A percentile compares a stretch with the other conserved stretches of the same genome.
Conservation (phyloP, 768 basidiomycete species). For the Russula sp. region DNA sequence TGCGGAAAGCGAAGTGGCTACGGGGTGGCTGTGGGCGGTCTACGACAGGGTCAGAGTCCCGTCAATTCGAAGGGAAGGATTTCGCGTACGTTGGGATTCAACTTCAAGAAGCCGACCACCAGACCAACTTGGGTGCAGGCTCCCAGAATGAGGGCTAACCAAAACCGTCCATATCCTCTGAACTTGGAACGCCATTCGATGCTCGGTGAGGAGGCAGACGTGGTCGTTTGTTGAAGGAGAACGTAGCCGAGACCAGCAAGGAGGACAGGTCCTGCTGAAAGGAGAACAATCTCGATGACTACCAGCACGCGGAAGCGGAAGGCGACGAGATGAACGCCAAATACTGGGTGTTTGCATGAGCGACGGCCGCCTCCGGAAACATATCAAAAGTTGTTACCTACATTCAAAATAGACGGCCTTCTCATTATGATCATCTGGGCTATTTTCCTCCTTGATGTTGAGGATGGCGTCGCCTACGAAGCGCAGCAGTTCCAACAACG, state of each 20-base stretch:
- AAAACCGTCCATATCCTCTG: constrained; percentile 50
- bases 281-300: constrained; percentile 48
- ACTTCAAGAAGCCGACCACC: constrained; percentile 39
- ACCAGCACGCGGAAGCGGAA: constrained; percentile 47
- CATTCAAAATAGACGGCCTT: constrained; percentile 65
- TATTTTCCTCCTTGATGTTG: constrained; percentile 28
- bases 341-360: constrained; percentile 39
- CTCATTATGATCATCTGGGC: constrained; percentile 22
- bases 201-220: neutral
- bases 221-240: constrained; percentile 18
- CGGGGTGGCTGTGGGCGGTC: constrained; percentile 55
- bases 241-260: constrained; percentile 34
- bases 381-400: constrained; percentile 30
- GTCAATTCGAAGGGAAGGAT: neutral
- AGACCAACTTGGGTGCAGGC: constrained; percentile 42
- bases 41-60: constrained; percentile 26
- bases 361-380: neutral
- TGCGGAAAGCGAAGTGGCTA: constrained; percentile 42
- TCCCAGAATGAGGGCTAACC: constrained; percentile 45
- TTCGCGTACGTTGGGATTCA: constrained; percentile 59
- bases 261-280: constrained; percentile 56
- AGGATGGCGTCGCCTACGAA: constrained; percentile 50
- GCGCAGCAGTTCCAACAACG: constrained; percentile 64
- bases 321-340: constrained; percentile 46
- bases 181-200: constrained; percentile 11